Evolutionary conservation across 176 grass and related monocot species (phyloP).

Genomic region (Pontederia crassipes): DNA sequence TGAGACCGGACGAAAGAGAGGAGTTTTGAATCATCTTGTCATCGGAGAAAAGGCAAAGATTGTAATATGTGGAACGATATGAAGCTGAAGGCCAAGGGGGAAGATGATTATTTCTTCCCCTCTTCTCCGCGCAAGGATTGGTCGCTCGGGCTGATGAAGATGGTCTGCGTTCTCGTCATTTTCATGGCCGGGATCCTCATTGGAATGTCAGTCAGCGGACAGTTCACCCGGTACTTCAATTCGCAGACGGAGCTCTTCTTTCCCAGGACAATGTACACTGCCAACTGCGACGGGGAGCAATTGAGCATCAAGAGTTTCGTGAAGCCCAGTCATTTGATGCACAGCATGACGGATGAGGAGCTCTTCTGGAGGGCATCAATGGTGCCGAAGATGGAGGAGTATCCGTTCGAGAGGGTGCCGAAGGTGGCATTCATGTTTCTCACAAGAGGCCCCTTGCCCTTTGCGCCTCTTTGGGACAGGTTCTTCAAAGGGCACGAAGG

Average conservation of each 20-base stretch:
- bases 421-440: conserved; percentile 87
- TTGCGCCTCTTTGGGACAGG: conserved; percentile 68
- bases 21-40: too few species aligned
- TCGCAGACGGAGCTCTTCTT: conserved; percentile 10
- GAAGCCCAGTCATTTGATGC: conserved; percentile 48
- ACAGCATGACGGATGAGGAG: conserved; percentile 63
- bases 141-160: conserved; percentile 35
- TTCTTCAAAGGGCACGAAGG: conserved; percentile 65
- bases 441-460: conserved; percentile 35
- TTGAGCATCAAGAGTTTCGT: conserved; percentile 42
- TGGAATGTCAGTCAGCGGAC: conserved; percentile 37
- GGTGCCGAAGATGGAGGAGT: conserved; percentile 32
- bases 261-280: conserved; percentile 20
- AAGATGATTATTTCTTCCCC: conserved; percentile 18
- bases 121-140: conserved; percentile 29
- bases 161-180: conserved; percentile 38
- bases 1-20: too few species aligned
- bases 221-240: conserved; percentile 17
- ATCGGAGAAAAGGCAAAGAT: not conserved
- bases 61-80: conserved; percentile 1
- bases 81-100: conserved; percentile 1
- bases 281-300: not conserved
- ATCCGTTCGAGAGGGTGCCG: conserved; percentile 62
- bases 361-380: conserved; percentile 77
- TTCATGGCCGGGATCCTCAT: conserved; percentile 48